Conservation (phyloP, 1,284 basidiomycete genomes). For the Ceratobasidium sp. region DNA sequence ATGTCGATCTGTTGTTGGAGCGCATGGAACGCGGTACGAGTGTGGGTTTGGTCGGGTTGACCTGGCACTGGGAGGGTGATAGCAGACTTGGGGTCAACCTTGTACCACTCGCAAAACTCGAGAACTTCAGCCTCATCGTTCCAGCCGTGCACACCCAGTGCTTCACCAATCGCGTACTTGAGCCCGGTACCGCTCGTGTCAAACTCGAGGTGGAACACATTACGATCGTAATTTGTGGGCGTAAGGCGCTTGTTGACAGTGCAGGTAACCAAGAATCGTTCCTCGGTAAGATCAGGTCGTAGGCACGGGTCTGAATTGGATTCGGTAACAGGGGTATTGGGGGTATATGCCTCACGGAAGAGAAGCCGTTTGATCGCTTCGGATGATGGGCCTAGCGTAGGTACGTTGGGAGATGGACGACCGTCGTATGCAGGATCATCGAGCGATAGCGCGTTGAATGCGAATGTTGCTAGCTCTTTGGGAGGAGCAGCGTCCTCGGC, state of each 20-base stretch:
- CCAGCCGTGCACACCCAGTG: constrained; percentile 97
- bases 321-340: constrained; percentile 52
- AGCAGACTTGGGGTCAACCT: constrained; percentile 80
- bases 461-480: constrained; percentile 63
- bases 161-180: constrained; percentile 96
- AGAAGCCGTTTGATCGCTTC: constrained; percentile 88
- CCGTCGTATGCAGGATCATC: constrained; percentile 61
- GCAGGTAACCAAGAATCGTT: constrained; percentile 93
- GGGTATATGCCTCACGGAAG: constrained; percentile 83
- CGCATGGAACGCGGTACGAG: constrained; percentile 93
- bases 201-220: constrained; percentile 99
- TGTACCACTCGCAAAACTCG: constrained; percentile 93
- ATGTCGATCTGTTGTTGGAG: constrained; percentile 97
- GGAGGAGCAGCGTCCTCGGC: constrained; percentile 51
- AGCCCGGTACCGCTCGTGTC: constrained; percentile 91
- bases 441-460: constrained; percentile 70
- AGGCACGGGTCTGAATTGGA: constrained; percentile 56
- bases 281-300: constrained; percentile 87
- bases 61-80: constrained; percentile 80
- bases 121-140: constrained; percentile 90
- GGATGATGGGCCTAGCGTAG: constrained; percentile 78
- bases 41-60: constrained; percentile 59
- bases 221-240: constrained; percentile 94
- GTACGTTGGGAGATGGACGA: constrained; percentile 64
- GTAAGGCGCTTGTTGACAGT: constrained; percentile 95